Evolutionary conservation across 257 asterid species (phyloP).

Genomic region (Phtheirospermum japonicum): DNA sequence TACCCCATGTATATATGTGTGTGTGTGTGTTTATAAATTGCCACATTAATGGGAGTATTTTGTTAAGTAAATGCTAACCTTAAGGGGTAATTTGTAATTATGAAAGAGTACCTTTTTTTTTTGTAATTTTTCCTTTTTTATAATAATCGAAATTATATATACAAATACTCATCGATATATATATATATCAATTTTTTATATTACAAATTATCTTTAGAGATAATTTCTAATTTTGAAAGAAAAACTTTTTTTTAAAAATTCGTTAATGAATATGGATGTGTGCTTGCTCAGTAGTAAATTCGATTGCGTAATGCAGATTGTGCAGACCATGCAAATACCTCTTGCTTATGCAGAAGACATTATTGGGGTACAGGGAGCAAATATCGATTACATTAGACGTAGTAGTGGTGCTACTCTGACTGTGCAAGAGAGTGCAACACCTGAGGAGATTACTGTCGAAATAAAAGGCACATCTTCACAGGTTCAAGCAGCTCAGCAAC

Average conservation of each 20-base stretch:
- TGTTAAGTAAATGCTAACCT: too few relatives aligned
- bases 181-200: too few relatives aligned
- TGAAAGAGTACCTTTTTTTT: background rate
- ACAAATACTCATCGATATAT: background rate
- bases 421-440: slow-evolving; percentile 72
- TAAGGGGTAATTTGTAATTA: too few relatives aligned
- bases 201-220: background rate
- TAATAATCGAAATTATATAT: too few relatives aligned
- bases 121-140: too few relatives aligned
- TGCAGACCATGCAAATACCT: slow-evolving; percentile 86
- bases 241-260: background rate
- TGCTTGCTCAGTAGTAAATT: slow-evolving; percentile 6
- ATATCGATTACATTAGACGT: slow-evolving; percentile 74
- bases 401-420: slow-evolving; percentile 74
- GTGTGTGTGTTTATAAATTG: too few relatives aligned
- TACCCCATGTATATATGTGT: too few relatives aligned
- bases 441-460: slow-evolving; percentile 80
- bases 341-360: slow-evolving; percentile 83
- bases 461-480: slow-evolving; percentile 81
- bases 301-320: slow-evolving; percentile 42
- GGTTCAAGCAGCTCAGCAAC: slow-evolving; percentile 81
- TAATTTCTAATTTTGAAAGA: background rate
- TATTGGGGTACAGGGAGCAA: slow-evolving; percentile 72
- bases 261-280: background rate
- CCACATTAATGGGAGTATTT: too few relatives aligned